Conservation (phyloP, 495 filamentous ascomycete species). For the Platismatia glauca region DNA sequence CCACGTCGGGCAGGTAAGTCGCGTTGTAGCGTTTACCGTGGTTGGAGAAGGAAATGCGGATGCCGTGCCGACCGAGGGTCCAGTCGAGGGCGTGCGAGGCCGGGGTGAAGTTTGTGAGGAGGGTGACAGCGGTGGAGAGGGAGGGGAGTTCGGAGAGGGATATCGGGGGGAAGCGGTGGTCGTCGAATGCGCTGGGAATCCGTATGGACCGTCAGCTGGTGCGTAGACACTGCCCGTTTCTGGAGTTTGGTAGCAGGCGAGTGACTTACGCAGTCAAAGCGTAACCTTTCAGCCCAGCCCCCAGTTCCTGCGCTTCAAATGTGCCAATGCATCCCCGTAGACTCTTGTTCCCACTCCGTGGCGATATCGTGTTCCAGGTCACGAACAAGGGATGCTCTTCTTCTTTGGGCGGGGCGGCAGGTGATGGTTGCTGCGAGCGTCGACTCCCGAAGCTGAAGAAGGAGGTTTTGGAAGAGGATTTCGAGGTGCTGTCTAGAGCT, state of each 20-base stretch:
- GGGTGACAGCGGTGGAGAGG: constrained; percentile 61
- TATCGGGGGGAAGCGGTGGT: constrained; percentile 77
- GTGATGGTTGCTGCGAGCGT: constrained; percentile 25
- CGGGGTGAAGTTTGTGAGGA: constrained; percentile 69
- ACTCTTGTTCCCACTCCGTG: constrained; percentile 48
- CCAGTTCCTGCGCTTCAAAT: constrained; percentile 71
- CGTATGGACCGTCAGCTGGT: constrained; percentile 1
- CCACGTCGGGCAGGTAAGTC: constrained; percentile 89
- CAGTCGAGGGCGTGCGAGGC: constrained; percentile 70
- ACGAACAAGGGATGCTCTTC: constrained; percentile 69
- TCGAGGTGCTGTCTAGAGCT: constrained; percentile 38
- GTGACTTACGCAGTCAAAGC: constrained; percentile 67
- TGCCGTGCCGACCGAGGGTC: constrained; percentile 74
- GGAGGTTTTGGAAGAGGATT: constrained; percentile 36
- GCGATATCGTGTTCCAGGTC: constrained; percentile 77
- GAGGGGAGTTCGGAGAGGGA: constrained; percentile 53
- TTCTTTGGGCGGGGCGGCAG: constrained; percentile 20
- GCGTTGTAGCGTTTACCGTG: constrained; percentile 52
- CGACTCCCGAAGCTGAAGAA: constrained; percentile 32
- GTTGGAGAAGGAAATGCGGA: constrained; percentile 66
- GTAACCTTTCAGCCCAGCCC: constrained; percentile 65
- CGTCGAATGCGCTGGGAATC: constrained; percentile 60
- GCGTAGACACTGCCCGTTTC: background rate
- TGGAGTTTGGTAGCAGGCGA: background rate
- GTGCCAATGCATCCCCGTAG: constrained; percentile 96